Conservation (phyloP, 306 rosid genomes). For the Castanea mollissima region DNA sequence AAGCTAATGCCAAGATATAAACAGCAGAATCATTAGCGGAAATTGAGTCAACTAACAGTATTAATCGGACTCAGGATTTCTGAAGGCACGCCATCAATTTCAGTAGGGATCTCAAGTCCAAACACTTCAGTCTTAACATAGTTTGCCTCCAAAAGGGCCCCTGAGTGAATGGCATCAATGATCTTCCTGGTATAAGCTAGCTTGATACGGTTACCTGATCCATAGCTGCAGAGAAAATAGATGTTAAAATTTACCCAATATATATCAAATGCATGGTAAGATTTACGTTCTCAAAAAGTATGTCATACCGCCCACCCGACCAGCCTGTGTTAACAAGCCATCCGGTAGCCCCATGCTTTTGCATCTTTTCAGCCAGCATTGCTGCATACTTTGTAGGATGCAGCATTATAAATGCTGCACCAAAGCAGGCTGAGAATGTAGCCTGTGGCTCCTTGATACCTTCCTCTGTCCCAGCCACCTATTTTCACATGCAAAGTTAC, state of each 20-base stretch:
- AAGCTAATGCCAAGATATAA: neutral
- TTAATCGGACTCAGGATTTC: slow-evolving; percentile 74
- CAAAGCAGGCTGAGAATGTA: slow-evolving; percentile 95
- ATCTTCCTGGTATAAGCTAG: slow-evolving; percentile 75
- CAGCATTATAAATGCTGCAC: slow-evolving; percentile 91
- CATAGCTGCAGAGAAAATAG: slow-evolving; percentile 49
- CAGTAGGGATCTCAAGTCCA: slow-evolving; percentile 76
- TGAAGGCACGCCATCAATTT: slow-evolving; percentile 74
- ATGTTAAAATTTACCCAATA: neutral
- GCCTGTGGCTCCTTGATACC: slow-evolving; percentile 94
- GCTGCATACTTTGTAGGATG: slow-evolving; percentile 92
- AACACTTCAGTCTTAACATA: slow-evolving; percentile 64
- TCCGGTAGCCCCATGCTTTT: slow-evolving; percentile 77
- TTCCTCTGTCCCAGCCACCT: slow-evolving; percentile 96
- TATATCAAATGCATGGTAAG: neutral
- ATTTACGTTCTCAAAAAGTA: neutral
- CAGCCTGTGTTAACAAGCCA: slow-evolving; percentile 99
- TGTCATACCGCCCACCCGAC: slow-evolving; percentile 79
- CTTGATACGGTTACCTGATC: slow-evolving; percentile 71
- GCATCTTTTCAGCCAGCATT: slow-evolving; percentile 93
- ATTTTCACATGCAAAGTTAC: neutral
- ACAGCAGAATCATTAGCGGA: neutral
- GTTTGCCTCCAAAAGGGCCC: slow-evolving; percentile 53
- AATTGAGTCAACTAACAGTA: slow-evolving; percentile 49
- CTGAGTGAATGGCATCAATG: slow-evolving; percentile 85